These are phyloP conservation scores for Colletotrichum australisinense DNA, from an alignment of 2,329 filamentous ascomycete genomes.

Conservation along the genomic window DNA sequence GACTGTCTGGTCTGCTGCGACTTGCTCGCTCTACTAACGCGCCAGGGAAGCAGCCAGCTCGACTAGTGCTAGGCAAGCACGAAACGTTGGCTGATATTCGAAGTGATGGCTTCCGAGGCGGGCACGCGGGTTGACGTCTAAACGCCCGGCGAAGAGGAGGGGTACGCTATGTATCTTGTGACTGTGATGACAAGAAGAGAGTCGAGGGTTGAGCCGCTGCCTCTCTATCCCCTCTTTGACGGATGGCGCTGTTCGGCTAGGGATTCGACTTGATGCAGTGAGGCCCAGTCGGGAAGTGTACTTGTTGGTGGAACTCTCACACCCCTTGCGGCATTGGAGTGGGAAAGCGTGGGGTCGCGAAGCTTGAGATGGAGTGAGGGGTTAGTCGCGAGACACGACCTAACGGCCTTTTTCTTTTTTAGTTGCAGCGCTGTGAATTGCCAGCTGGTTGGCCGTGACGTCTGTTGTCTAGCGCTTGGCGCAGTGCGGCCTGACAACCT, in stretches of 20 bases:
- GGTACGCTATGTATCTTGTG: neutral
- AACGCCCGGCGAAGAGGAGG: neutral
- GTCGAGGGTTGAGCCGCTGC: neutral
- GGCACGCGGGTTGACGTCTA: neutral
- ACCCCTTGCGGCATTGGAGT: neutral
- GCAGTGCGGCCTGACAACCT: neutral
- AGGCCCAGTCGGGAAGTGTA: neutral
- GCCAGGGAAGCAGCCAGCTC: conserved; percentile 28
- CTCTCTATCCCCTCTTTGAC: neutral
- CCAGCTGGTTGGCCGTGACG: conserved; percentile 12
- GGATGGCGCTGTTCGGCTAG: conserved; percentile 9
- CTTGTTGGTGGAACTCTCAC: neutral
- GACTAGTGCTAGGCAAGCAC: conserved; percentile 28
- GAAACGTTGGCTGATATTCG: conserved; percentile 26
- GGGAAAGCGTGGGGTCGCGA: conserved; percentile 11
- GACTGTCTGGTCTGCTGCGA: conserved; percentile 36
- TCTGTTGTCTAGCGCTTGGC: conserved; percentile 6
- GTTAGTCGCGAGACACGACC: neutral
- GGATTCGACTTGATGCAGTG: neutral
- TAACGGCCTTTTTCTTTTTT: neutral
- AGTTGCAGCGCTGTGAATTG: conserved; percentile 11
- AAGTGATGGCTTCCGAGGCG: conserved; percentile 6
- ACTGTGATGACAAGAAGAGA: neutral
- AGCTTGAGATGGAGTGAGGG: conserved; percentile 18
- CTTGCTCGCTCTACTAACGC: conserved; percentile 35